These are phyloP conservation scores for Malassezia brasiliensis DNA, from an alignment of 1,284 basidiomycete species.

Conservation along the genomic window DNA sequence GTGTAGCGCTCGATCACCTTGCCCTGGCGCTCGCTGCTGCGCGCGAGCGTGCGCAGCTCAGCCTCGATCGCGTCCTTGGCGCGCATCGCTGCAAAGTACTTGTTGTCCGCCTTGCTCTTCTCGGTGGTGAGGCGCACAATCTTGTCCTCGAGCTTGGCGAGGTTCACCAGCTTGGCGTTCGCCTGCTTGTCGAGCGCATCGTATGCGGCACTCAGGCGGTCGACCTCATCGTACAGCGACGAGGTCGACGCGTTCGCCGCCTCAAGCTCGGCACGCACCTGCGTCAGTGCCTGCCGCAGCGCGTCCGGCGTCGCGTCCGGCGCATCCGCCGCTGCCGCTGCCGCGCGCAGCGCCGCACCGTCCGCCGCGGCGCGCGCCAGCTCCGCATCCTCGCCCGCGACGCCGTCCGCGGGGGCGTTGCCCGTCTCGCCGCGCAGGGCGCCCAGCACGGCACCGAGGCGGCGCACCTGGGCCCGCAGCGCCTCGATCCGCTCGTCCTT, in stretches of 20 bases:
- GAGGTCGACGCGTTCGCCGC: conserved; percentile 36
- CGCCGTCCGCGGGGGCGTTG: neutral
- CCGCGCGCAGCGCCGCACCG: neutral
- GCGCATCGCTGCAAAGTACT: conserved; percentile 81
- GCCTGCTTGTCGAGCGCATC: conserved; percentile 73
- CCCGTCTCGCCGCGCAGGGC: conserved; percentile 58
- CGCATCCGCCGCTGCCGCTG: neutral
- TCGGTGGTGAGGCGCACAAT: conserved; percentile 52
- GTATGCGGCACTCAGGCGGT: conserved; percentile 76
- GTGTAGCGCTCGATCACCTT: conserved; percentile 63
- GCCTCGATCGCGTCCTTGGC: conserved; percentile 72
- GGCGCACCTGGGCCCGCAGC: conserved; percentile 64
- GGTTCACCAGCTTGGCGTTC: conserved; percentile 72
- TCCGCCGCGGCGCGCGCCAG: neutral
- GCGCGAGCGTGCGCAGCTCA: conserved; percentile 62
- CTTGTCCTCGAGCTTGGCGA: conserved; percentile 67
- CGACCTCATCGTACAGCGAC: conserved; percentile 65
- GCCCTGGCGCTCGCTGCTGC: conserved; percentile 66
- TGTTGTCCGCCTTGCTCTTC: conserved; percentile 88
- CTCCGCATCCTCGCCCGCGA: neutral
- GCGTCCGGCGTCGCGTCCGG: neutral
- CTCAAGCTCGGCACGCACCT: conserved; percentile 19
- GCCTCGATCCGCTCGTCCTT: conserved; percentile 64
- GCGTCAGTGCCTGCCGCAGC: conserved; percentile 11
- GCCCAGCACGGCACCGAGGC: conserved; percentile 67